Conservation (phyloP, 1,284 basidiomycete genomes). For the Trametes hirsuta region DNA sequence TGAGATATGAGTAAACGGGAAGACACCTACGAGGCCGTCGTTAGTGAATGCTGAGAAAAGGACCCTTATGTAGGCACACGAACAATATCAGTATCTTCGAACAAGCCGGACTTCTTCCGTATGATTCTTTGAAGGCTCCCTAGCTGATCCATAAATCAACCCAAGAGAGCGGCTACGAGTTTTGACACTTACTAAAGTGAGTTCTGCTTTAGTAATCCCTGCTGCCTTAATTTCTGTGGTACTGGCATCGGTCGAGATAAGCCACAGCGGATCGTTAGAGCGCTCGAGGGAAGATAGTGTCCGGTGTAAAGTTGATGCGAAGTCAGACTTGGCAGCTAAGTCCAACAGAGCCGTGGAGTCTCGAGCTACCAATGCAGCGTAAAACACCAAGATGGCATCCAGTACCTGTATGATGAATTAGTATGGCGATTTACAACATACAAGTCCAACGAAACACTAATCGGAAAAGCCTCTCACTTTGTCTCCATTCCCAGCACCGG, state of each 20-base stretch:
- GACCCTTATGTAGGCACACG: slow-evolving; percentile 22
- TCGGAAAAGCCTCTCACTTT: slow-evolving; percentile 41
- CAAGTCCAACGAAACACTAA: not conserved
- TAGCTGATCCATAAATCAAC: slow-evolving; percentile 33
- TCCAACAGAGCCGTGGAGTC: slow-evolving; percentile 57
- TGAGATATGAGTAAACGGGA: slow-evolving; percentile 56
- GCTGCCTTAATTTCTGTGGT: slow-evolving; percentile 46
- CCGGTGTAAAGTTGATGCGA: slow-evolving; percentile 47
- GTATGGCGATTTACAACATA: not conserved
- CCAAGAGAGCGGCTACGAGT: too few species aligned
- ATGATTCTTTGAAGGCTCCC: slow-evolving; percentile 47
- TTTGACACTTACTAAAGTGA: slow-evolving; percentile 40
- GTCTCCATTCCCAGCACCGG: slow-evolving; percentile 63
- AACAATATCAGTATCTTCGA: slow-evolving; percentile 44
- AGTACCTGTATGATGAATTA: slow-evolving; percentile 47
- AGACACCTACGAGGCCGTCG: slow-evolving; percentile 46
- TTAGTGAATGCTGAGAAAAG: slow-evolving; percentile 18
- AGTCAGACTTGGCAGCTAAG: slow-evolving; percentile 46
- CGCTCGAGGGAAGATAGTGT: slow-evolving; percentile 42
- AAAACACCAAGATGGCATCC: slow-evolving; percentile 60
- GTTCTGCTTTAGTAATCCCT: slow-evolving; percentile 53
- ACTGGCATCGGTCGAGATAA: slow-evolving; percentile 31
- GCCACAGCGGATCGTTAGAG: slow-evolving; percentile 51
- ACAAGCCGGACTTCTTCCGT: slow-evolving; percentile 48
- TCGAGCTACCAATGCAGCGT: slow-evolving; percentile 59